These are phyloP conservation scores for Monosporozyma yasuniensis DNA, from an alignment of 805 yeast species.

Conservation along the genomic window DNA sequence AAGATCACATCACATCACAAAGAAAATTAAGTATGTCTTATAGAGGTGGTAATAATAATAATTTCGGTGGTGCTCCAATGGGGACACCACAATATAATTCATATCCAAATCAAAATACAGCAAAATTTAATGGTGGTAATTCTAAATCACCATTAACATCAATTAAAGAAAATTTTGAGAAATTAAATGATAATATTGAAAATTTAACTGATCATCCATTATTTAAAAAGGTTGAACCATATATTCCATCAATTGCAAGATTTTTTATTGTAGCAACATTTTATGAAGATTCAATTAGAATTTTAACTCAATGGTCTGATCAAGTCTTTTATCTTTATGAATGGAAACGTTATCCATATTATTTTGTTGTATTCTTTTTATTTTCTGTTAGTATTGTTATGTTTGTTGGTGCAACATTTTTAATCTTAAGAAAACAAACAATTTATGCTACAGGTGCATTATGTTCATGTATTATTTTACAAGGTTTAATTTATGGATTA, in stretches of 20 bases:
- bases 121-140: neutral
- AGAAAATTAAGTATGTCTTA: neutral
- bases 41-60: slow-evolving; percentile 3
- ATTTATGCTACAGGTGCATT: slow-evolving; percentile 64
- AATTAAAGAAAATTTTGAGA: slow-evolving; percentile 1
- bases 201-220: slow-evolving; percentile 2
- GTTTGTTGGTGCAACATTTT: slow-evolving; percentile 63
- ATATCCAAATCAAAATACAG: neutral
- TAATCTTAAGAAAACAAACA: slow-evolving; percentile 62
- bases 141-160: neutral
- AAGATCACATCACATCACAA: neutral
- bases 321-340: slow-evolving; percentile 79
- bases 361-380: slow-evolving; percentile 64
- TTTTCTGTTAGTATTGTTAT: slow-evolving; percentile 55
- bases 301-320: slow-evolving; percentile 80
- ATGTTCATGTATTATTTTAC: slow-evolving; percentile 65
- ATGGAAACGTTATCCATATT: slow-evolving; percentile 71
- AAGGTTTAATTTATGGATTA: slow-evolving; percentile 84
- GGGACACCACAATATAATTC: slow-evolving; percentile 2
- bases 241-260: slow-evolving; percentile 82
- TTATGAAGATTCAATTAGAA: slow-evolving; percentile 81
- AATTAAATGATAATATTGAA: slow-evolving; percentile 2
- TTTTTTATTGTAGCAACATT: slow-evolving; percentile 89
- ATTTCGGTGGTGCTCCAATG: slow-evolving; percentile 2
- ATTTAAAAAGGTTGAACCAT: slow-evolving; percentile 49